Conservation (phyloP, 1,284 basidiomycete species). For the Mycosarcoma maydis region DNA sequence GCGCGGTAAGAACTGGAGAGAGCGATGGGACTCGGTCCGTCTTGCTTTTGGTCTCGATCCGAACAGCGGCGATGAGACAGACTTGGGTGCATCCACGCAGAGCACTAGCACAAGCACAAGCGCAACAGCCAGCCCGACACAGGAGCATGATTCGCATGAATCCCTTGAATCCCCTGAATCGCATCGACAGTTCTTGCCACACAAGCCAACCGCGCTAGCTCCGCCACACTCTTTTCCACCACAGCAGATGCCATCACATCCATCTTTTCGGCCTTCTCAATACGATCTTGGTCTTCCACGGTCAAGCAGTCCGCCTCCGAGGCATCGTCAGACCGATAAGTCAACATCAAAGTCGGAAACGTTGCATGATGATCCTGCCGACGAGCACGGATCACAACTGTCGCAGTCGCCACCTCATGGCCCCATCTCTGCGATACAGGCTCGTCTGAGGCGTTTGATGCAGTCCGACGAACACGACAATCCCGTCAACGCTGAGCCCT, state of each 20-base stretch:
- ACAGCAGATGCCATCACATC: not conserved
- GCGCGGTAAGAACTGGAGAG: constrained; percentile 55
- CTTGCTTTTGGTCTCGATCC: constrained; percentile 61
- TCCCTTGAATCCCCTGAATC: too few species aligned
- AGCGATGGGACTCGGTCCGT: constrained; percentile 62
- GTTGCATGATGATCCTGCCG: not conserved
- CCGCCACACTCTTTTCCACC: not conserved
- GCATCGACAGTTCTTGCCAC: too few species aligned
- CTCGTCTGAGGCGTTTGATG: constrained; percentile 22
- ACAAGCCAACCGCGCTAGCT: too few species aligned
- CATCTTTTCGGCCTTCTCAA: not conserved
- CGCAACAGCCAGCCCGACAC: constrained; percentile 2
- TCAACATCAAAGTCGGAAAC: not conserved
- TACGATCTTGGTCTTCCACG: constrained; percentile 9
- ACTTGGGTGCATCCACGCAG: constrained; percentile 16
- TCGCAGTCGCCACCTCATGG: constrained; percentile 8
- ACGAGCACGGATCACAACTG: not conserved
- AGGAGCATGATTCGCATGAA: too few species aligned
- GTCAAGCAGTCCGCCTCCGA: constrained; percentile 18
- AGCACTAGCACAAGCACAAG: constrained; percentile 13
- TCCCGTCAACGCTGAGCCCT: not conserved
- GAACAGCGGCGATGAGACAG: constrained; percentile 28
- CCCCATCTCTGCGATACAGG: constrained; percentile 40
- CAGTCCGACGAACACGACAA: not conserved
- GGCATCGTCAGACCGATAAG: not conserved